Conservation (phyloP, 176 grass and related monocot genomes). For the Aechmea fasciata region DNA sequence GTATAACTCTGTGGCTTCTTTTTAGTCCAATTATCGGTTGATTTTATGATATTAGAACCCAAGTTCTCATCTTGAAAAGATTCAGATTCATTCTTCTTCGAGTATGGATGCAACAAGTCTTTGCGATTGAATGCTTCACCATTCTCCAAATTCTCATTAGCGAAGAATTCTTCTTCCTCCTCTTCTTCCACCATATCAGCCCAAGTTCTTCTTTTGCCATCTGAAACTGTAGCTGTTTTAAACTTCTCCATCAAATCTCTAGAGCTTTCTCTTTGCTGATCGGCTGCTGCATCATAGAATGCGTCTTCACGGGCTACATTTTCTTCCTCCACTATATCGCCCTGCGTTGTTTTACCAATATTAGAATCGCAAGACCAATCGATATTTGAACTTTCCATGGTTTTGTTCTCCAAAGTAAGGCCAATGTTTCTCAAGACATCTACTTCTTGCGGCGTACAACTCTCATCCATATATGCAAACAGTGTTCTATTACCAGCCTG, state of each 20-base stretch:
- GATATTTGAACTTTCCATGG: constrained; percentile 15
- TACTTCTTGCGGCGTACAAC: not conserved
- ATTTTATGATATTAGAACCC: constrained; percentile 30
- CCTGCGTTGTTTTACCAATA: constrained; percentile 30
- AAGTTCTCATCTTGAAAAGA: constrained; percentile 18
- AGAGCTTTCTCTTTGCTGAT: constrained; percentile 13
- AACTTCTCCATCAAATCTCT: constrained; percentile 22
- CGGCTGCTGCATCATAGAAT: not conserved
- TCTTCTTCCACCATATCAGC: constrained; percentile 14
- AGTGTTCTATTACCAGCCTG: not conserved
- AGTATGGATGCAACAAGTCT: constrained; percentile 11
- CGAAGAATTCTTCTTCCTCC: constrained; percentile 8
- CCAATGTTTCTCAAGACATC: constrained; percentile 2
- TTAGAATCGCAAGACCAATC: constrained; percentile 6
- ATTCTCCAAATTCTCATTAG: not conserved
- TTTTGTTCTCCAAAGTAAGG: not conserved
- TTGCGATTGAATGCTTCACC: not conserved
- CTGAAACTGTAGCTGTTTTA: constrained; percentile 14
- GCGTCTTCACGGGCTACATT: not conserved
- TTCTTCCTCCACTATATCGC: constrained; percentile 47
- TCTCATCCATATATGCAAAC: not conserved
- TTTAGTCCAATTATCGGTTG: constrained; percentile 27
- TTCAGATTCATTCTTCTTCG: constrained; percentile 5
- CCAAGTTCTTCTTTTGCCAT: constrained; percentile 22
- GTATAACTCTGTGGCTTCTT: constrained; percentile 24